Percentiles rank a stretch among this genome's conserved stretches.
These are phyloP conservation scores for Modicella reniformis DNA, from an alignment of 371 early-diverging fungal genomes.

Conservation along the genomic window DNA sequence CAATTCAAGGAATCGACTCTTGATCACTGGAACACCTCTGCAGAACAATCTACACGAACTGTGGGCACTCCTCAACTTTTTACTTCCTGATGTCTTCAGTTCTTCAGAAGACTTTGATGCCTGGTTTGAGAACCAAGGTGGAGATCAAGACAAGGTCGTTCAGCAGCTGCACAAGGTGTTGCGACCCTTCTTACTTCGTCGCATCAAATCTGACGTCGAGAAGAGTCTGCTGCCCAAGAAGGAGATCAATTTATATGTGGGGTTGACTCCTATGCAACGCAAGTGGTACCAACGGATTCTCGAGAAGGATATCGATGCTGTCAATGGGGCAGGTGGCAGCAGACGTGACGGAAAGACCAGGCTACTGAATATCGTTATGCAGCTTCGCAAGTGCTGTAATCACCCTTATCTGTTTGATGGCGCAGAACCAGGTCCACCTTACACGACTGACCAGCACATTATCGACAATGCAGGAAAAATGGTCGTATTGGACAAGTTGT, in stretches of 20 bases:
- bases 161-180: slow-evolving; percentile 93
- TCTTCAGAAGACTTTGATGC: slow-evolving; percentile 92
- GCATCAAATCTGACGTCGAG: slow-evolving; percentile 98
- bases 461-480: slow-evolving; percentile 95
- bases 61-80: slow-evolving; percentile 98
- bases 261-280: slow-evolving; percentile 95
- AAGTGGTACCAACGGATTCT: slow-evolving; percentile 97
- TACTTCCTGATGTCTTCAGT: slow-evolving; percentile 95
- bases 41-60: slow-evolving; percentile 99
- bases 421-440: slow-evolving; percentile 96
- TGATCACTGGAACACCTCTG: slow-evolving; percentile 98
- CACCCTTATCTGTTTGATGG: slow-evolving; percentile 99
- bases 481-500: slow-evolving; percentile 92
- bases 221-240: slow-evolving; percentile 96
- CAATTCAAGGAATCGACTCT: slow-evolving; percentile 88
- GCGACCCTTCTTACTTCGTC: slow-evolving; percentile 95
- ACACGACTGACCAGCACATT: slow-evolving; percentile 96
- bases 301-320: slow-evolving; percentile 96
- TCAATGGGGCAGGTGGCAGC: slow-evolving; percentile 77
- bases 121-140: slow-evolving; percentile 84
- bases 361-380: slow-evolving; percentile 98
- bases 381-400: slow-evolving; percentile 99
- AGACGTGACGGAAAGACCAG: slow-evolving; percentile 84
- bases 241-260: slow-evolving; percentile 94
- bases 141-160: slow-evolving; percentile 87